Base-by-base conservation (phyloP, 768 basidiomycete species). In the Pisolithus tinctorius region DNA sequence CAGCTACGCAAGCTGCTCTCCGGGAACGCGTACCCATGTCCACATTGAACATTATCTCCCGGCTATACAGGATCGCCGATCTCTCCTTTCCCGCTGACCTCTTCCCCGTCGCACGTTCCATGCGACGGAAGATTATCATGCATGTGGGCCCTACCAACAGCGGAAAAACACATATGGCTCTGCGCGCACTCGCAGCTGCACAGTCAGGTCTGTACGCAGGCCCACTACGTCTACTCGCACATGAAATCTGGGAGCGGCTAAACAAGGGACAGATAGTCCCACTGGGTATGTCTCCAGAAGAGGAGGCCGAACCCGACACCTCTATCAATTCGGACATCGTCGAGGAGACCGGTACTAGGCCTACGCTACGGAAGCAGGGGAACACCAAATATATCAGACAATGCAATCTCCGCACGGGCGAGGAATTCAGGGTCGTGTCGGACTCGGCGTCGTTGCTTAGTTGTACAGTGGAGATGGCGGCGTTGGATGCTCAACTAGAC, bases 91-190 rank as follows among this genome's bases (percentile, higher is more conserved):
- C 78, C 0, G 76, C 75, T 0, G 82, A 83, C 52, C 62, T 69
- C 10, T 83, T 64, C 58, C 61, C 70, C 0, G 16, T 48, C 8
- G 82, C 92, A 0, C 82, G 95, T 9, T 60, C 65, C 10, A 70
- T 83, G 55, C 76, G 74, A 16, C 79, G 94, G 17, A 89, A 84
- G 58, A 73, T 98, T 58, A 86, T 94, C 65, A 84, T 98, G 75
- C 95, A 99, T 60, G 92, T 99, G 38, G 96, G 95, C 0, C 96
- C 96, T 0, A 98, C 96, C 23, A 99, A 98, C 67, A 91, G 89
- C 55, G 96, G 95, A 29, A 99, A 99, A 72, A 99, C 95, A 0
- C 84, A 98, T 62, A 84, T 88, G 61, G 96, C 95, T 0, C 72
- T 99, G 8, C 84, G 90, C 41, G 91, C 93, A 0, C 78, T 99